Conservation (phyloP, 1,139 yeast genomes). For the Diutina rugosa region DNA sequence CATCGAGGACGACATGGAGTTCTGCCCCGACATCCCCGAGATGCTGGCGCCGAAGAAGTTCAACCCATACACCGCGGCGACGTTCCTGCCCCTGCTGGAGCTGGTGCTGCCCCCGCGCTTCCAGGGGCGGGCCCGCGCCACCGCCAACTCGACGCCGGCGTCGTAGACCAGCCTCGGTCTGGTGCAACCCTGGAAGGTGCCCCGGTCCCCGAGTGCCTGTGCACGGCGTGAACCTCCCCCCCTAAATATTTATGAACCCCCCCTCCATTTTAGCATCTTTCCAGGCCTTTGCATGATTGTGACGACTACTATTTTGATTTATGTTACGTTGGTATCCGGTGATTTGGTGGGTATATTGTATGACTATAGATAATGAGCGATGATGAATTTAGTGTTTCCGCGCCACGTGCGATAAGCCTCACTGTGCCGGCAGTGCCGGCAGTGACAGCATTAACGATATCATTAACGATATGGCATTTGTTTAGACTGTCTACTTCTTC, state of each 20-base stretch:
- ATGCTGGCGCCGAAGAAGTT: conserved; percentile 17
- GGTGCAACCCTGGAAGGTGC: not conserved
- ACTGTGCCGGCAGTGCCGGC: too few relatives aligned
- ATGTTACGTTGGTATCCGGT: not conserved
- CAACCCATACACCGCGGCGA: conserved; percentile 47
- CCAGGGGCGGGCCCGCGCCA: not conserved
- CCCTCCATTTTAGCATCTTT: not conserved
- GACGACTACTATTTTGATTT: not conserved
- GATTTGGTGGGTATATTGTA: not conserved
- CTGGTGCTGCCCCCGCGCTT: not conserved
- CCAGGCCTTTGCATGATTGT: not conserved
- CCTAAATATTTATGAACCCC: too few relatives aligned
- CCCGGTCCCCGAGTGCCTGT: not conserved
- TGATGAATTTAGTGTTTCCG: not conserved
- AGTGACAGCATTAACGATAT: too few relatives aligned
- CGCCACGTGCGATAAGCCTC: not conserved
- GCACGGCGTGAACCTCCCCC: too few relatives aligned
- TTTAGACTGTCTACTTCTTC: too few relatives aligned
- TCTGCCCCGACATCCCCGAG: conserved; percentile 44
- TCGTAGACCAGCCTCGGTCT: not conserved
- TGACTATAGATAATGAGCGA: not conserved
- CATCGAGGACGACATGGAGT: conserved; percentile 52
- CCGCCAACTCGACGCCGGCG: not conserved
- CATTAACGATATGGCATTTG: too few relatives aligned
- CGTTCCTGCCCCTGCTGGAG: conserved; percentile 30